Evolutionary conservation across 768 basidiomycete genomes (phyloP).

Genomic region (Dioszegia aurantiaca): DNA sequence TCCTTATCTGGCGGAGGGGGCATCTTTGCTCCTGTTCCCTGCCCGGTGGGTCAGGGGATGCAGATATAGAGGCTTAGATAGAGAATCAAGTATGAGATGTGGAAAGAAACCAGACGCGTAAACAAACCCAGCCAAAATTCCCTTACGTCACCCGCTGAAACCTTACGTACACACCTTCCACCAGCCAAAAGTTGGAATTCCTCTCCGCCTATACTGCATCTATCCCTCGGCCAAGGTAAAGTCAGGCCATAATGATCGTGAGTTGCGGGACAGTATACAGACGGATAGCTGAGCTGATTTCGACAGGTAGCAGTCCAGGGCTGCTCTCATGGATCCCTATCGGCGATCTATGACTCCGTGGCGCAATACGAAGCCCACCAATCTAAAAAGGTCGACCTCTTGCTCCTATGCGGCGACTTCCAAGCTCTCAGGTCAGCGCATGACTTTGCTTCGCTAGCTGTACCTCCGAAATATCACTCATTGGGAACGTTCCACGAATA

Average conservation of each 20-base stretch:
- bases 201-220: not conserved
- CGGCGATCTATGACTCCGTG: constrained; percentile 72
- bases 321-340: constrained; percentile 76
- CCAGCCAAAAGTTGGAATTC: not conserved
- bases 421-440: constrained; percentile 75
- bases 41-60: not conserved
- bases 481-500: constrained; percentile 82
- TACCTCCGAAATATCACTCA: constrained; percentile 79
- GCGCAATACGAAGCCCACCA: constrained; percentile 62
- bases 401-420: constrained; percentile 95
- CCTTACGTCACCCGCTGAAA: not conserved
- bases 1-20: constrained; percentile 34
- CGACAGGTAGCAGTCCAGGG: constrained; percentile 81
- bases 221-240: not conserved
- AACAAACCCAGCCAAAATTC: constrained; percentile 12
- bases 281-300: not conserved
- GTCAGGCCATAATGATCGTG: constrained; percentile 1
- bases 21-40: constrained; percentile 19
- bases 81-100: not conserved
- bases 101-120: constrained; percentile 5
- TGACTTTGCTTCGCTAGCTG: constrained; percentile 87
- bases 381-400: constrained; percentile 70
- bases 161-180: not conserved
- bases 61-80: not conserved
- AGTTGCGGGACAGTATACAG: not conserved